Evolutionary conservation across 768 basidiomycete species (phyloP).

Genomic region (Dioszegia crocea): DNA sequence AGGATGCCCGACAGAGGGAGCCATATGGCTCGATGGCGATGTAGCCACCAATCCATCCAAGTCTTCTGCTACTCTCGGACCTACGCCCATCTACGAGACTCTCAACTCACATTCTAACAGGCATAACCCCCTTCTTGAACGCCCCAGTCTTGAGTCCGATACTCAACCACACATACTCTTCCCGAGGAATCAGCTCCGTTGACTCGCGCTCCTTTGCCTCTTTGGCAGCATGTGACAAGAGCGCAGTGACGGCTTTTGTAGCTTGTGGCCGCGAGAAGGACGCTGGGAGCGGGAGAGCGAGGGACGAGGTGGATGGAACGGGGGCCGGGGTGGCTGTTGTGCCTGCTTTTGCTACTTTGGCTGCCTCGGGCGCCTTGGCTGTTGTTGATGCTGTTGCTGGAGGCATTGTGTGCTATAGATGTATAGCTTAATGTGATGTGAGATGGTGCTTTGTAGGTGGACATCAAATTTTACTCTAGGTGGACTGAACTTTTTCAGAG

Average conservation of each 20-base stretch:
- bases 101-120: conserved; percentile 69
- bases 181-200: conserved; percentile 63
- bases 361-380: background rate
- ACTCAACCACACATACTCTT: conserved; percentile 84
- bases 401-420: background rate
- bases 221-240: conserved; percentile 67
- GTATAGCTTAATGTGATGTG: background rate
- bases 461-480: no score
- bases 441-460: background rate
- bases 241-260: conserved; percentile 70
- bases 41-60: no score
- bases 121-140: conserved; percentile 70
- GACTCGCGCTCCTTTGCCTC: conserved; percentile 64
- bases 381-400: background rate
- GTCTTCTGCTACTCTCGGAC: background rate
- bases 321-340: conserved; percentile 6
- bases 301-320: conserved; percentile 1
- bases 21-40: no score
- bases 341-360: background rate
- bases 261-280: conserved; percentile 65
- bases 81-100: background rate
- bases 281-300: conserved; percentile 21
- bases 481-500: no score
- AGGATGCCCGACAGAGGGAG: no score
- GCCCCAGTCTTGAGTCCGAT: conserved; percentile 79